Base-by-base conservation (phyloP, 2,329 filamentous ascomycete genomes). In the Conoideocrella luteorostrata region DNA sequence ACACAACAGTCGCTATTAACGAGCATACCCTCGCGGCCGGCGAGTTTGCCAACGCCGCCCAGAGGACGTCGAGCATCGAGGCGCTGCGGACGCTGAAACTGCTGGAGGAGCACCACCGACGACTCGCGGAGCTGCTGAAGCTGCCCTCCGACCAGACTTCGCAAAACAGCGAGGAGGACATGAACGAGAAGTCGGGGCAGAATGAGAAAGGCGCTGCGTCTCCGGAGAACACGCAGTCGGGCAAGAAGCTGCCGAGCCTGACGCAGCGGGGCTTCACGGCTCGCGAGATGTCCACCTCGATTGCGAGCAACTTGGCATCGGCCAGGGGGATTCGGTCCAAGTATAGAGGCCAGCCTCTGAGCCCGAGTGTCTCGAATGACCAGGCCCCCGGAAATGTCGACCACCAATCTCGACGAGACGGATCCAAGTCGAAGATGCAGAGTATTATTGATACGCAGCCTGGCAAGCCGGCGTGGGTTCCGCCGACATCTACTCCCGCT, bases 21-120 rank as follows among this genome's bases (percentile, higher is more conserved):
- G 87, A 95, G 63, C 91, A 97, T 66, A 82, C 90, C 42, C 74
- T 86, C 45, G 93, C 93, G 29, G 91, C 93, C 2, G 84, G 82
- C 50, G 88, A 95, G 61, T 97, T 95, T 62, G 83, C 88, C 48
- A 83, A 84, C 48, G 90, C 89, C 23, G 82, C 87, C n/a, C 77
- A 80, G 48, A 76, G 68, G 38, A 95, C 88, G 7, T 73, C 71
- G 32, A 78, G 72, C 58, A 60, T 74, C 50, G 75, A 95, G 72
- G 91, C 90, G 12, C 67, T 95, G 39, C 81, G 93, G 41, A 93
- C 90, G 9, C 72, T 98, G 47, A 80, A 78, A 52, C 77, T 97
- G 3, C 81, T 98, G 46, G 88, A 96, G 64, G 77, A 86, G 50
- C 88, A 98, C 62, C 93, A 98, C 62, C 79, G 82, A 52, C 82